Evolutionary conservation across 352 stramenopile species (phyloP), one percentile per base, ranked within the genome.

Genomic region (Phytopythium litorale): DNA sequence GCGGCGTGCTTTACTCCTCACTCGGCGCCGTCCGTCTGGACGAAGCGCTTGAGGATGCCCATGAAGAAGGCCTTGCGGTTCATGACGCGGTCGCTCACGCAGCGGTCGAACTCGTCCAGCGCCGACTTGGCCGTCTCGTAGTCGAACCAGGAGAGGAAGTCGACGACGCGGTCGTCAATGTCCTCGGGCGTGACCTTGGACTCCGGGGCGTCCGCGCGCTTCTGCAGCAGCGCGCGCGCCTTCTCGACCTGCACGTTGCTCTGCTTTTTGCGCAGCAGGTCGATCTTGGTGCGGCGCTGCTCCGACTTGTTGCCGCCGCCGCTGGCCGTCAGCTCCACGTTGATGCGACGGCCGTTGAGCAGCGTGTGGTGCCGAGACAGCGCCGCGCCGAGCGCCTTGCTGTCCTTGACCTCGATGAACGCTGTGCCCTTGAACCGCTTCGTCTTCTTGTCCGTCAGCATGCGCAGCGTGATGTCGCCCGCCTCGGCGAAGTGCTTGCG

Each of bases 1-100:
- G 4, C 15, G 40, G 15, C 40, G 40, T 21, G 21, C 42, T 21
- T 23, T 18, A 1, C 11, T 15, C 25, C 61, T 50, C 84, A 89
- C 71, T 94, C 85, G 6, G 78, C 79, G 16, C 86, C 84, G 45
- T 93, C 84, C 0, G 84, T 95, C 66, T 88, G 65, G 35, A 84
- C 78, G 70, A 94, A 95, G 28, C 87, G 87, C 77, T 95, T 95
- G 58, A 95, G 70, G 57, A 95, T 95, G 32, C 87, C 87, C 87
- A 95, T 95, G 68, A 95, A 95, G 58, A 95, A 95, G 9, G 87
- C 84, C 68, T 92, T 91, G 54, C 84, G 85, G 66, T 95, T 95
- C 52, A 80, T 72, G 65, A 95, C 86, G 55, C 71, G 79, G 35
- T 92, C 81, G 48, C 67, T 79, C 15, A 93, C 78, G 52, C 84